phyloP scores from a whole-genome alignment of 805 yeast species.

The Saturnispora hagleri region DNA sequence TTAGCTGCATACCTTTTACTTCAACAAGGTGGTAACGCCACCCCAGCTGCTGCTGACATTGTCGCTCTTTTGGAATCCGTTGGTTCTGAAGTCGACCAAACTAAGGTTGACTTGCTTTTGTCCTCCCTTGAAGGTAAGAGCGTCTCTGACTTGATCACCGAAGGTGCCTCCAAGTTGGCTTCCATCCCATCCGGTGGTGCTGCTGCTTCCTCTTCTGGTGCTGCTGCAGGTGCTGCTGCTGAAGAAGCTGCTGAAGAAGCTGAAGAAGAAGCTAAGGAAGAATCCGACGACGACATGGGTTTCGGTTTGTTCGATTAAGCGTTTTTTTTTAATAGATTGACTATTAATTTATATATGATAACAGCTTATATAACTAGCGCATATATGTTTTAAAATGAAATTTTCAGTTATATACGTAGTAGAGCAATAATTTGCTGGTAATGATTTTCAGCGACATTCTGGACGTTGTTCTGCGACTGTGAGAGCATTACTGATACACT shows the following conservation, averaged over 20 bases:
- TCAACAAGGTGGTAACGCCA: conserved; percentile 91
- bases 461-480: no score
- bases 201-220: conserved; percentile 68
- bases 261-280: conserved; percentile 50
- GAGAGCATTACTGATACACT: no score
- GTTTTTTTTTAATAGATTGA: conserved; percentile 1
- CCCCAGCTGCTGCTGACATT: conserved; percentile 92
- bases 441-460: no score
- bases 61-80: conserved; percentile 84
- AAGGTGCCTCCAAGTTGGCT: conserved; percentile 93
- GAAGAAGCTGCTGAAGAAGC: conserved; percentile 66
- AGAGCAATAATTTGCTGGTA: no score
- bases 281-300: conserved; percentile 74
- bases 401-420: background rate
- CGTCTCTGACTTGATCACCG: conserved; percentile 81
- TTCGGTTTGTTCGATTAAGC: conserved; percentile 33
- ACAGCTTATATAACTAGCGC: background rate
- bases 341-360: background rate
- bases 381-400: background rate
- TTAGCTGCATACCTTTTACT: conserved; percentile 99
- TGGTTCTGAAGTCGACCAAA: conserved; percentile 91
- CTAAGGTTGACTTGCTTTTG: conserved; percentile 72
- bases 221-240: conserved; percentile 64
- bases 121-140: conserved; percentile 90
- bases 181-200: conserved; percentile 98